phyloP scores from a whole-genome alignment of 164 flowering plant genomes.

The Macadamia integrifolia region DNA sequence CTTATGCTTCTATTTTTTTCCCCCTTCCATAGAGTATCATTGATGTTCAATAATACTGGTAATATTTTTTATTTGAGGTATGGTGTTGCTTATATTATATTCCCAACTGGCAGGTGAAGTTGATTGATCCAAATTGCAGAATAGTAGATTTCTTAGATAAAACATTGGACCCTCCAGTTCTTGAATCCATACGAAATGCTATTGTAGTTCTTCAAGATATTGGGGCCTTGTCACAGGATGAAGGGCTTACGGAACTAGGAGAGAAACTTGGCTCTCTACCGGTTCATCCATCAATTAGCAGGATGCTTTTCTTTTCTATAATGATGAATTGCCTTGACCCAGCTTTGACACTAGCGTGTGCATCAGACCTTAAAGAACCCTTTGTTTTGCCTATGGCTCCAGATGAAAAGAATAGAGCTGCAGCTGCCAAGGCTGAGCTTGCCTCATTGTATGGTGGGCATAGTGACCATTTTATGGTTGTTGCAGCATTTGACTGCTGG shows the following conservation, averaged over 20 bases:
- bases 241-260: slow-evolving; percentile 80
- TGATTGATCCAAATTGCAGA: slow-evolving; percentile 69
- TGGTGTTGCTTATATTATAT: slow-evolving; percentile 7
- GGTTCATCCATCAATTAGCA: slow-evolving; percentile 88
- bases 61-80: neutral
- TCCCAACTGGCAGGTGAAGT: slow-evolving; percentile 55
- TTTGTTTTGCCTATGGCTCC: slow-evolving; percentile 74
- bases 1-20: too few species aligned
- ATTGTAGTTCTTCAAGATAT: slow-evolving; percentile 71
- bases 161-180: slow-evolving; percentile 83
- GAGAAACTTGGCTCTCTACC: slow-evolving; percentile 74
- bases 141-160: slow-evolving; percentile 63
- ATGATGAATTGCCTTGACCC: slow-evolving; percentile 93
- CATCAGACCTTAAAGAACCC: slow-evolving; percentile 71
- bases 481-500: slow-evolving; percentile 96
- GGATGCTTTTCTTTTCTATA: slow-evolving; percentile 84
- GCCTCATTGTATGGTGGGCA: slow-evolving; percentile 74
- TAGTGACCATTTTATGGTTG: slow-evolving; percentile 75
- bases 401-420: slow-evolving; percentile 57
- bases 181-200: slow-evolving; percentile 74
- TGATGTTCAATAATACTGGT: too few species aligned
- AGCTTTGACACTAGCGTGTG: slow-evolving; percentile 91
- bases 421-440: slow-evolving; percentile 58
- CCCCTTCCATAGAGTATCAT: too few species aligned
- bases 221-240: slow-evolving; percentile 77